Base-by-base conservation (phyloP, 352 stramenopile genomes). In the Pythium rishiriense region DNA sequence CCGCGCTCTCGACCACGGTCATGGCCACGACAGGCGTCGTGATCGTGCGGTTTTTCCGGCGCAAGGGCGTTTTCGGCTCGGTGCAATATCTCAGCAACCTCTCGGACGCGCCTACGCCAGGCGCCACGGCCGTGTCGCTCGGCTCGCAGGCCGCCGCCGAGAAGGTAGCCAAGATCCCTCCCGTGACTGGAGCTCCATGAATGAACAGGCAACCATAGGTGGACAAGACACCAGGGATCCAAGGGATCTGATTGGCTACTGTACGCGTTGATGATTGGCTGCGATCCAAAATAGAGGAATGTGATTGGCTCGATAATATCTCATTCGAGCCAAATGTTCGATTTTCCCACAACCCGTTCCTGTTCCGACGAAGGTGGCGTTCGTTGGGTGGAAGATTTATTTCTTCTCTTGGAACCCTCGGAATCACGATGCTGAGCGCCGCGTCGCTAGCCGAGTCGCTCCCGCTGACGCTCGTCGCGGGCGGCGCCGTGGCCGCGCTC, bases 1-100 rank as follows among this genome's bases (percentile, higher is more conserved):
- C 79, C 5, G 67, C 64, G 21, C 31, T 57, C 25, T 79, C 76
- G 49, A 55, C 81, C 3, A 53, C 70, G 15, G 46, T 79, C 31
- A 81, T 88, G 31, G 28, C 75, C 19, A 53, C 77, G 6, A 73
- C 86, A 45, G 83, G 72, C 11, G 22, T 58, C 17, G 11, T 76
- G 22, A 77, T 75, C 17, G 65, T 85, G 48, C 53, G 75, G 21
- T 87, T 86, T 53, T 89, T 90, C 55, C 74, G 68, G 28, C 58
- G 72, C 35, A 85, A 89, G 46, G 84, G 80, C 28, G 72, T 90
- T 15, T 72, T 72, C 39, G 41, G 62, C 11, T 54, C 61, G 1
- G 35, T 57, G 25, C 35, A 33, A 15, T 47, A 35, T 8, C 28
- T 62, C 24, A 29, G 25, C 15, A 43, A 24, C 22, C 21, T 49